Base-by-base conservation (phyloP, 306 rosid species). In the Vigna radiata region DNA sequence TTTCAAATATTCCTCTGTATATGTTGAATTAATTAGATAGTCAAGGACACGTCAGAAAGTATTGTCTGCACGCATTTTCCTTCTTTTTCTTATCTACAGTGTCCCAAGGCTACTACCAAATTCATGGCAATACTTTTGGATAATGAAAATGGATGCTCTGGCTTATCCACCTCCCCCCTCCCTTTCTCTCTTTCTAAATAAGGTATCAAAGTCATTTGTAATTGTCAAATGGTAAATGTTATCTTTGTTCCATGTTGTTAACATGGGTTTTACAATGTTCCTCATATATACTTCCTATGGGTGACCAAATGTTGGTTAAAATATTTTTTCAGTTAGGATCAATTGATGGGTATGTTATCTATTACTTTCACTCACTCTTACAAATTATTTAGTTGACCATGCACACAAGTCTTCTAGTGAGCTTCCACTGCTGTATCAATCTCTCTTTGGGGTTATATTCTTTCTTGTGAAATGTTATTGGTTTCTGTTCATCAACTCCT, bases 51-150 rank as follows among this genome's bases (percentile, higher is more conserved):
- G 44, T 48, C 19, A 23, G 39, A 46, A 46, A 23, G 21, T 1
- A 46, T 39, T 68, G 55, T 66, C 37, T 66, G 12, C 46, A 21
- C 44, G 36, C 71, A 41, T 66, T 43, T 43, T 4, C 36, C 58
- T 25, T 68, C 14, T 46, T 14, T 23, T 49, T 49, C 74, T 27
- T 29, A 27, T 69, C 27, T 48, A 9, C 59, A 9, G 16, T 27
- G 60, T 48, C 46, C 46, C 4, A 16, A 27, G n/a, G 16, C 59
- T 49, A 25, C 29, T 48, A 27, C 25, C 5, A 29, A 48, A 69
- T 23, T 68, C 37, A 46, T 25, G 15, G 56, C 47, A 46, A 46
- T 68, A 1, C 46, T 68, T 68, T 68, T 68, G 41, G 43, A 44
- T 23, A 4, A 46, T 44, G 36, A 46, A 48, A 48, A 69, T 48